phyloP scores from a whole-genome alignment of 2,329 filamentous ascomycete species.

The Cytospora piceicola region DNA sequence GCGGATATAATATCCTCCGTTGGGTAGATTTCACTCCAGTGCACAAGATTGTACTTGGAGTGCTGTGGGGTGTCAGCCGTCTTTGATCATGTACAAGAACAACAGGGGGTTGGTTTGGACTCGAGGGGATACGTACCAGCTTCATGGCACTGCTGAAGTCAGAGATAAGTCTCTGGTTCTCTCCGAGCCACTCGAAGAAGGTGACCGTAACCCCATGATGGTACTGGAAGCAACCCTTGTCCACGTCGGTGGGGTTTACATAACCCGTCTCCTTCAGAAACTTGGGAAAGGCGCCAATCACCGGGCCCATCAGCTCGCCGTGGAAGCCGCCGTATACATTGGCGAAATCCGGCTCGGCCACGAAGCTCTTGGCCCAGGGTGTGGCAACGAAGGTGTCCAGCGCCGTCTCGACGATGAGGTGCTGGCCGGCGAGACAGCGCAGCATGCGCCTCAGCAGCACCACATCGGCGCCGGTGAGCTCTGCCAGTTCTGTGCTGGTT shows the following conservation, averaged over 20 bases:
- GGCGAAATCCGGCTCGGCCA: neutral
- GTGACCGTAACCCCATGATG: neutral
- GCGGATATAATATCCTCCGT: constrained; percentile 38
- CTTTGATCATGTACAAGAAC: neutral
- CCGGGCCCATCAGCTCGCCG: constrained; percentile 17
- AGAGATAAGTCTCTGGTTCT: constrained; percentile 22
- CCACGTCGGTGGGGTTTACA: constrained; percentile 41
- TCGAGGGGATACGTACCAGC: constrained; percentile 23
- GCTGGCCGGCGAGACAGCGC: constrained; percentile 42
- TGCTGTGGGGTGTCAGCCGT: constrained; percentile 32
- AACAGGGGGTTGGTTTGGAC: neutral
- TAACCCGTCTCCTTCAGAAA: constrained; percentile 41
- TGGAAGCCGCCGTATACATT: constrained; percentile 32
- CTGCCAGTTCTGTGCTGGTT: constrained; percentile 40
- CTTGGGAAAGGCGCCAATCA: constrained; percentile 34
- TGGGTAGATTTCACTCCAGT: constrained; percentile 44
- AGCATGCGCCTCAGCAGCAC: constrained; percentile 43
- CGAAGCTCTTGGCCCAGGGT: constrained; percentile 34
- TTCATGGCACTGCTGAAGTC: constrained; percentile 45
- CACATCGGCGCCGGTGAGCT: constrained; percentile 40
- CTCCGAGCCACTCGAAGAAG: neutral
- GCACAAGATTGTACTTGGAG: constrained; percentile 43
- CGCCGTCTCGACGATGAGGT: constrained; percentile 41
- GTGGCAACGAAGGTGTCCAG: constrained; percentile 43
- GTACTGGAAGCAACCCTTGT: constrained; percentile 42